A percentile compares a stretch with the other conserved stretches of the same genome.
Evolutionary conservation across 2,329 filamentous ascomycete genomes (phyloP).

Genomic region (Tympanopsis confertula): DNA sequence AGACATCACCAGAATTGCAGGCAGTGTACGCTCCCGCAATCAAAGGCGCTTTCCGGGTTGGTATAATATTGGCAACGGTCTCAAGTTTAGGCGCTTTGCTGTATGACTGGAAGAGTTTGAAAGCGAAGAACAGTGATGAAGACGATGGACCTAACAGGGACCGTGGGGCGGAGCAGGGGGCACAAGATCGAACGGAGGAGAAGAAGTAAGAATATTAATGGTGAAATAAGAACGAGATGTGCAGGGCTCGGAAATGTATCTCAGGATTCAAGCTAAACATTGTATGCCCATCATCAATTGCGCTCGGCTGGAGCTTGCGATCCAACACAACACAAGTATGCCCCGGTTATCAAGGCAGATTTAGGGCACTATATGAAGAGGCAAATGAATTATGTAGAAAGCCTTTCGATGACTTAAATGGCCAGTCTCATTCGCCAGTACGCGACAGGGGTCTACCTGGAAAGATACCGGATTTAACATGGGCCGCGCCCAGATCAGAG

Average conservation of each 20-base stretch:
- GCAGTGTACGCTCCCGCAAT: constrained; percentile 1
- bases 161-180: constrained; percentile 1
- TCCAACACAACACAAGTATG: no score
- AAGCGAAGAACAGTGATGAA: constrained; percentile 1
- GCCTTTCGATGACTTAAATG: no score
- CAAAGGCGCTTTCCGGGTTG: constrained; percentile 2
- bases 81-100: constrained; percentile 2
- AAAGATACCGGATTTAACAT: no score
- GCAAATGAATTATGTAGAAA: no score
- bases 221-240: background rate
- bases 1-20: constrained; percentile 1
- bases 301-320: no score
- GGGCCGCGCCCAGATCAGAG: no score
- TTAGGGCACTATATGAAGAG: no score
- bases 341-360: no score
- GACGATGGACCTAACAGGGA: background rate
- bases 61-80: constrained; percentile 2
- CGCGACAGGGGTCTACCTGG: no score
- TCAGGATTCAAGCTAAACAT: no score
- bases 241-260: background rate
- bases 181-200: constrained; percentile 1
- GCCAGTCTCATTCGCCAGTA: no score
- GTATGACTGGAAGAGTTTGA: constrained; percentile 3
- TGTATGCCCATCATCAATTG: no score
- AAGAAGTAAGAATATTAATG: background rate